Evolutionary conservation across 352 stramenopile species (phyloP).

Genomic region (Globisporangium splendens): DNA sequence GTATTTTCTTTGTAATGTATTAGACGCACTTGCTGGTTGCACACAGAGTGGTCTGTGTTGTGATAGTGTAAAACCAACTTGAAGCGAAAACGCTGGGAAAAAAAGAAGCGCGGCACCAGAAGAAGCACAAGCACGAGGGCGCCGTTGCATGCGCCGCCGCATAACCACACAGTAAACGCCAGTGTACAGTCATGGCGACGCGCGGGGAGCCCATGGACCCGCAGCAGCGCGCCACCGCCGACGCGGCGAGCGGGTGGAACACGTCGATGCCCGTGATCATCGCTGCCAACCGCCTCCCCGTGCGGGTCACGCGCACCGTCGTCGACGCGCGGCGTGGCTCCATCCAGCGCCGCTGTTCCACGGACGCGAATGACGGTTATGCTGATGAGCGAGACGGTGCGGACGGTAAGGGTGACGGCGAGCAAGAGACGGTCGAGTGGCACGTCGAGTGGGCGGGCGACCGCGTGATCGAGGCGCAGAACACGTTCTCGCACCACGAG

Average conservation of each 20-base stretch:
- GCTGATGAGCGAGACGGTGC: not conserved
- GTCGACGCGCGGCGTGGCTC: not conserved
- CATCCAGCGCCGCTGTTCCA: too few species aligned
- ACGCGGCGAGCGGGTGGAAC: conserved; percentile 38
- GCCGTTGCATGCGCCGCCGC: too few species aligned
- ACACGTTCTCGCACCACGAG: conserved; percentile 71
- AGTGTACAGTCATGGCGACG: not conserved
- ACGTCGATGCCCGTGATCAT: conserved; percentile 65
- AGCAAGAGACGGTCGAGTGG: conserved; percentile 24
- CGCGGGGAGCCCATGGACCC: not conserved
- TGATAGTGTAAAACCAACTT: not conserved
- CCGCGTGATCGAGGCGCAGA: conserved; percentile 70
- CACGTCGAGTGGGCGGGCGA: conserved; percentile 66
- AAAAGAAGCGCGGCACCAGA: not conserved
- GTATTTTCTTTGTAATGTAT: too few species aligned
- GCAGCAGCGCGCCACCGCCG: not conserved
- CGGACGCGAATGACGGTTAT: not conserved
- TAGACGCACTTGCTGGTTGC: too few species aligned
- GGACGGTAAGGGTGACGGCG: not conserved
- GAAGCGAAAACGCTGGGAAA: not conserved
- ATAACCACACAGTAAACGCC: too few species aligned
- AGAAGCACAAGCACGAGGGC: too few species aligned
- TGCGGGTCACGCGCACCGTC: conserved; percentile 27
- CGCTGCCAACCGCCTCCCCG: conserved; percentile 62
- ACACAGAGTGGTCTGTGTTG: too few species aligned